Evolutionary conservation across 2,329 filamentous ascomycete genomes (phyloP).

Genomic region (Curvularia lunata): DNA sequence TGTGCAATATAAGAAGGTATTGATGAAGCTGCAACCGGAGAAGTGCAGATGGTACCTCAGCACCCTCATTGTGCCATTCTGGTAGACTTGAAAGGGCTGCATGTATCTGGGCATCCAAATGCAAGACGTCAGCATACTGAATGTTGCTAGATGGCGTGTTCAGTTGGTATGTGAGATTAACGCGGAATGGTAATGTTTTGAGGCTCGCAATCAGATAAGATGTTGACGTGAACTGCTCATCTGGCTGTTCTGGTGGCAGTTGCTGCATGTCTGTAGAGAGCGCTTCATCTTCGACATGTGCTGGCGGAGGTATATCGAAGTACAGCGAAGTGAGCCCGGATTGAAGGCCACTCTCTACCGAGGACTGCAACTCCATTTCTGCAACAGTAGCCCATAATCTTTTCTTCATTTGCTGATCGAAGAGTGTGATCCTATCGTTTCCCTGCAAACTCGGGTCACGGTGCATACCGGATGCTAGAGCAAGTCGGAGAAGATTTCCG

Average conservation of each 20-base stretch:
- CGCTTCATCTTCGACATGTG: conserved; percentile 60
- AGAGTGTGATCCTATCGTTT: conserved; percentile 44
- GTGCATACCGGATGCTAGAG: conserved; percentile 62
- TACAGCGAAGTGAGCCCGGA: conserved; percentile 51
- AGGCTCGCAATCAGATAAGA: conserved; percentile 36
- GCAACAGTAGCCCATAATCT: conserved; percentile 64
- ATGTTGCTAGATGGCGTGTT: conserved; percentile 41
- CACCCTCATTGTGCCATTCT: conserved; percentile 30
- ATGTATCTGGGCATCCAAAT: conserved; percentile 42
- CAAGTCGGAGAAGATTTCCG: conserved; percentile 59
- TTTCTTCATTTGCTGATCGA: conserved; percentile 61
- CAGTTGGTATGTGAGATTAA: conserved; percentile 41
- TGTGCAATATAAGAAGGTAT: conserved; percentile 45
- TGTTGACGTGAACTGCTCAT: conserved; percentile 39
- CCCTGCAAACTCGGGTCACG: conserved; percentile 52
- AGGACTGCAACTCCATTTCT: conserved; percentile 63
- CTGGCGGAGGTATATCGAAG: conserved; percentile 58
- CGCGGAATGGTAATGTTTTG: conserved; percentile 40
- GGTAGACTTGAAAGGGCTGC: conserved; percentile 32
- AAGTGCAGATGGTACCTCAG: conserved; percentile 28
- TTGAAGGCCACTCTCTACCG: conserved; percentile 62
- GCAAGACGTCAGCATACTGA: conserved; percentile 42
- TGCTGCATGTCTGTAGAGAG: conserved; percentile 42
- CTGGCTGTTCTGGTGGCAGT: conserved; percentile 31
- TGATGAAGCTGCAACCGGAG: conserved; percentile 45